Evolutionary conservation across 1,139 yeast species (phyloP).

Genomic region (Kurtzmaniella natalensis): DNA sequence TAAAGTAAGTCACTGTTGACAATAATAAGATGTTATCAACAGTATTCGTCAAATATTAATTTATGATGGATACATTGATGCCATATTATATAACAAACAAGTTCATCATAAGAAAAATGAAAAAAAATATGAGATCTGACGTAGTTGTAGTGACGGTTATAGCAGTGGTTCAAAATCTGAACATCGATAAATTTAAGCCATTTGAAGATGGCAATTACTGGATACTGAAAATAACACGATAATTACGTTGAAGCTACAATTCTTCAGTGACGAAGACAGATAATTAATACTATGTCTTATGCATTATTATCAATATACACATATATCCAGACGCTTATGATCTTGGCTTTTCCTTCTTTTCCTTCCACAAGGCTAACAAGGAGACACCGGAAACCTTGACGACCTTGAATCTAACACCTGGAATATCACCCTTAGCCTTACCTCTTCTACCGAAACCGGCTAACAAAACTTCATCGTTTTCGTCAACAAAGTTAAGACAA

Average conservation of each 20-base stretch:
- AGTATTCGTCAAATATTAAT: too few relatives aligned
- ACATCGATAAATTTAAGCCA: too few relatives aligned
- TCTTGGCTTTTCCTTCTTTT: slow-evolving; percentile 99
- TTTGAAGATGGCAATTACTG: too few relatives aligned
- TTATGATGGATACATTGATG: too few relatives aligned
- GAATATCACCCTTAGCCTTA: slow-evolving; percentile 99
- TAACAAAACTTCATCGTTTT: slow-evolving; percentile 97
- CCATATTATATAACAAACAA: too few relatives aligned
- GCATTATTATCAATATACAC: slow-evolving; percentile 23
- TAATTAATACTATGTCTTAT: slow-evolving; percentile 8
- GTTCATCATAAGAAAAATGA: too few relatives aligned
- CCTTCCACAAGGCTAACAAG: slow-evolving; percentile 99
- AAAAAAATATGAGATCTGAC: too few relatives aligned
- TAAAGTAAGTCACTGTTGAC: too few relatives aligned
- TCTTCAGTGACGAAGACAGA: not conserved
- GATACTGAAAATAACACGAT: too few relatives aligned
- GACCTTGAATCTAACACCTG: slow-evolving; percentile 99
- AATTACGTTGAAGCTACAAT: not conserved
- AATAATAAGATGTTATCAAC: too few relatives aligned
- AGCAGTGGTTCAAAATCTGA: too few relatives aligned
- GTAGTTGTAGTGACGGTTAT: too few relatives aligned
- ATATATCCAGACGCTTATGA: slow-evolving; percentile 50
- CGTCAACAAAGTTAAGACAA: slow-evolving; percentile 99
- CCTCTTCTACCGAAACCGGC: slow-evolving; percentile 99
- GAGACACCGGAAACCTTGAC: slow-evolving; percentile 99